Evolutionary conservation across 192 early-diverging fungal genomes (phyloP), one percentile per base, ranked within the genome.

Genomic region (Podila verticillata): DNA sequence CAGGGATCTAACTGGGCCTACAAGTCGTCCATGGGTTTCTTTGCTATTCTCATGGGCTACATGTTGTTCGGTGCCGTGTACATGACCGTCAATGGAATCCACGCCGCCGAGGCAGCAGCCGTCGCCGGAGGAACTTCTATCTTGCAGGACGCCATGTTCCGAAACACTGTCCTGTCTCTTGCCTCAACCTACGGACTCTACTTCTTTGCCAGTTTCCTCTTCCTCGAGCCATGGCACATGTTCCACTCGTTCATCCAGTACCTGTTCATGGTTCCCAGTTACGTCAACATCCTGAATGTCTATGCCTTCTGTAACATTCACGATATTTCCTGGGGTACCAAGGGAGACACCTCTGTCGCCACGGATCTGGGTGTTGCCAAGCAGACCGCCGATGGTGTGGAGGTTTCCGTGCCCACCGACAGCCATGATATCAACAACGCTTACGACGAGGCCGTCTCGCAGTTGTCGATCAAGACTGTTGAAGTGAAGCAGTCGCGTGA

Each of bases 291-390:
- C 28, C 62, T 89, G 22, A 89, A 87, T 75, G 85, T 87, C 60
- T 89, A 89, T 57, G 88, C 88, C 2, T 89, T 89, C 63, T 89
- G 88, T 66, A 89, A 89, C 61, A 87, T 81, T 8, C 88, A 89
- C 66, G 88, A 89, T 75, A 87, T 89, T 54, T 86, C 89, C 36
- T 96, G 94, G 95, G 95, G 94, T 56, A 96, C 94, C 15, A 96
- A 96, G 83, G 93, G 95, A 47, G 92, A 92, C 80, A 93, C 94
- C 60, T 65, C 70, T 17, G 34, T 75, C 19, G 63, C 66, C 34
- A 81, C 71, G 12, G 85, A 88, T 66, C 78, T 90, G 7, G 89
- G 87, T 51, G 82, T 84, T 19, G 85, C 83, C 49, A 81, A 69
- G 57, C 83, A 83, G 68, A 73, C 82, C 1, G 63, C 74, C 5